Base-by-base conservation (phyloP, 2,329 filamentous ascomycete genomes). In the Leptodontidium sp. region DNA sequence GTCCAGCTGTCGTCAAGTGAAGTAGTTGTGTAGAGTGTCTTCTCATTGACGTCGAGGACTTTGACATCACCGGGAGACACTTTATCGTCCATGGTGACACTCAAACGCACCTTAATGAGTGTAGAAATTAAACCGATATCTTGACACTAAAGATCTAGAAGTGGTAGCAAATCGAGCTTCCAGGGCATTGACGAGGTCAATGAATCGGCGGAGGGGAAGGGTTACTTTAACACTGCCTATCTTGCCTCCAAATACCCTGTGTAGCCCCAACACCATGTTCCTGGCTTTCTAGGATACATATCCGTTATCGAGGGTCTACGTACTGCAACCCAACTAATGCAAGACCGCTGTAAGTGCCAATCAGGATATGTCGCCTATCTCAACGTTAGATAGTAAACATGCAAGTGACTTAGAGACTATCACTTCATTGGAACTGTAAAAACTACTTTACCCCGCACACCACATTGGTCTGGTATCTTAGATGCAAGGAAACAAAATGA, bases 1-100 rank as follows among this genome's bases (percentile, higher is more conserved):
- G 21, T n/a, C 65, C 65, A 67, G 32, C 49, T 32, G 15, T 67
- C 58, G 26, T 49, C 43, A 24, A 58, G 63, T 12, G 63, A 65
- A 9, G 35, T 8, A 1, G 47, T 24, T 32, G 24, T 15, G 24
- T 67, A 24, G 8, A 47, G 47, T 55, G 29, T 47, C 45, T 67
- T 62, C 26, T 67, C 65, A n/a, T 67, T 50, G 38, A 52, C 24
- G 35, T 45, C 58, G 15, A 62, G 6, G 15, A 62, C 57, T 32
- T 67, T 62, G 24, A 49, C 24, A 14, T 67, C 65, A 7, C 63
- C 52, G 11, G 45, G 26, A 12, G 47, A 29, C 3, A 7, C 3
- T 24, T 62, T 62, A 6, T 62, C 59, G 26, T 52, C 47, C 59
- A 62, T 47, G 6, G 24, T 59, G 15, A 59, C 5, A 40, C 8